phyloP scores from a whole-genome alignment of 2,329 filamentous ascomycete species.

The Fusarium palustre region DNA sequence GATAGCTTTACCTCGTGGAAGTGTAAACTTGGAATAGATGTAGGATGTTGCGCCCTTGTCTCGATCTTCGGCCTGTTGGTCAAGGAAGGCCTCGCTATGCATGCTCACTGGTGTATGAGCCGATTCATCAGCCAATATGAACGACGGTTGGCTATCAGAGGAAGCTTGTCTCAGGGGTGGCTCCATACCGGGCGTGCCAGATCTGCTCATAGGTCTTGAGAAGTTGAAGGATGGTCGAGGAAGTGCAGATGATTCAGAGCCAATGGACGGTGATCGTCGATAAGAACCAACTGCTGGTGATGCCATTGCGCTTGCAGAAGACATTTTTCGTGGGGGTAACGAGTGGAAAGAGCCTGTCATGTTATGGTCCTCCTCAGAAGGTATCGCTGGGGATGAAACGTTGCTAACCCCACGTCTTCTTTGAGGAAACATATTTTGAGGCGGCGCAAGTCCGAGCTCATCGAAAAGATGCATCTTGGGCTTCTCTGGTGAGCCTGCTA shows the following conservation, averaged over 20 bases:
- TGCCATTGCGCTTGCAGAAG: slow-evolving; percentile 69
- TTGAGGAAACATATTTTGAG: slow-evolving; percentile 59
- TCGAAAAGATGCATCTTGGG: slow-evolving; percentile 61
- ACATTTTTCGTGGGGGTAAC: slow-evolving; percentile 80
- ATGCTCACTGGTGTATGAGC: slow-evolving; percentile 78
- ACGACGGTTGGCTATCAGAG: slow-evolving; percentile 74
- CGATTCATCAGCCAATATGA: slow-evolving; percentile 72
- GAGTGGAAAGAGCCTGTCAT: slow-evolving; percentile 69
- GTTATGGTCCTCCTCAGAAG: slow-evolving; percentile 76
- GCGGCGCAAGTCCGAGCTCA: slow-evolving; percentile 63
- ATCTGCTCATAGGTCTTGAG: slow-evolving; percentile 86
- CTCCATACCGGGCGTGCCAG: slow-evolving; percentile 70
- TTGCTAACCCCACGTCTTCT: slow-evolving; percentile 68
- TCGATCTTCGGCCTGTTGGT: slow-evolving; percentile 61
- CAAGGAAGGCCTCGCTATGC: slow-evolving; percentile 75
- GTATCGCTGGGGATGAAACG: slow-evolving; percentile 71
- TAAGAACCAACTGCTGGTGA: slow-evolving; percentile 72
- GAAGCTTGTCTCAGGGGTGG: slow-evolving; percentile 71
- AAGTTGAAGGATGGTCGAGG: slow-evolving; percentile 90
- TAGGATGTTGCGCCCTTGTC: slow-evolving; percentile 76
- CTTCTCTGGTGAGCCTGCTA: slow-evolving; percentile 60
- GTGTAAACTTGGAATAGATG: slow-evolving; percentile 84
- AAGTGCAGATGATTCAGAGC: slow-evolving; percentile 81
- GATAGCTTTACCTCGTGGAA: slow-evolving; percentile 84
- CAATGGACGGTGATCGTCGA: slow-evolving; percentile 83